Base-by-base conservation (phyloP, 2,329 filamentous ascomycete species). In the Botrytis elliptica region DNA sequence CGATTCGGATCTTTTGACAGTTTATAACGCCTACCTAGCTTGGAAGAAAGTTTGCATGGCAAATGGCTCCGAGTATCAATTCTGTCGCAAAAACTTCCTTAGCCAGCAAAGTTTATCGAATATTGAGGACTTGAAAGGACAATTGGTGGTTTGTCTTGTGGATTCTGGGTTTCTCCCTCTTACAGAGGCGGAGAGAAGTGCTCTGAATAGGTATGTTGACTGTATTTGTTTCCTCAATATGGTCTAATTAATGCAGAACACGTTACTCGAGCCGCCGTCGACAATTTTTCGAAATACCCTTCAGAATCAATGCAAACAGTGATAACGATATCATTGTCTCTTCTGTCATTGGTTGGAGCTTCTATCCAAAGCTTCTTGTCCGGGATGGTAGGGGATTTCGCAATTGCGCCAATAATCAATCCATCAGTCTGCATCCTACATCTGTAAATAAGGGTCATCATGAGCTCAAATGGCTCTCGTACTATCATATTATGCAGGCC, bases 401-500 rank as follows among this genome's bases (percentile, higher is more conserved):
- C 72, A 98, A 98, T 77, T 90, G 98, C 74, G 90, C 93, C 70
- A 98, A 97, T 84, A 98, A 97, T 81, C 95, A 98, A 82, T 88
- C 89, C 63, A 94, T 99, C 78, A 94, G 90, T 73, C 85, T 99
- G 33, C 94, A 97, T 77, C 93, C 94, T 0, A 93, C 92, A 0
- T 97, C 94, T 1, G 93, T 99, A 77, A 98, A 98, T 82, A 94
- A 94, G 80, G 88, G 86, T 12, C 85, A 85, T 74, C 84, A 86
- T 65, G 88, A 90, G 59, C 84, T 94, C 57, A 91, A 90, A 79
- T 98, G 93, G 90, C 85, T 99, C 63, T 96, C 93, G 0, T 99
- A 97, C 82, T 98, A 98, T 84, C 93, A 97, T 81, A 97, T 98
- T 76, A 97, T 98, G 93, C 95, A 98, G 82, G 92, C 92, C 4